Evolutionary conservation across 208 protist species (phyloP).

Genomic region (Acanthamoeba castellanii): DNA sequence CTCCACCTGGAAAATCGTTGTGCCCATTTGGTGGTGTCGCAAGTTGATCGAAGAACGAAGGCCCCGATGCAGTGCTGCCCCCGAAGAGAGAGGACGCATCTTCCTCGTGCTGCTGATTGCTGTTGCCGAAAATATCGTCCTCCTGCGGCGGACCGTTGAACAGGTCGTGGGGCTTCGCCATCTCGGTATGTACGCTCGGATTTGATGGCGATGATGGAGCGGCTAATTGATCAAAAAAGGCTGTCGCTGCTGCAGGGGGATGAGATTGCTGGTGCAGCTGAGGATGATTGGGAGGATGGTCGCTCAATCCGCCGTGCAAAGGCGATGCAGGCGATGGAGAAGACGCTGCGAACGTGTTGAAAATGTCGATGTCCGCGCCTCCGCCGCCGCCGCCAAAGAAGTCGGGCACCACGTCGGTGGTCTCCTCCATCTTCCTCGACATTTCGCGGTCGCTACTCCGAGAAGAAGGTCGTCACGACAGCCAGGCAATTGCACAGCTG

Average conservation of each 20-base stretch:
- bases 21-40: background rate
- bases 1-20: background rate
- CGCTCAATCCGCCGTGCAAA: background rate
- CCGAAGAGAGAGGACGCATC: background rate
- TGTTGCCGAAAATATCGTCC: background rate
- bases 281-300: background rate
- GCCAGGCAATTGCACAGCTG: too few species aligned
- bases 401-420: background rate
- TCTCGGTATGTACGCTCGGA: background rate
- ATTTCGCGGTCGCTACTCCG: background rate
- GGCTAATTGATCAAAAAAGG: conserved; percentile 3
- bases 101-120: background rate
- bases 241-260: background rate
- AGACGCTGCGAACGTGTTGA: background rate
- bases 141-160: background rate
- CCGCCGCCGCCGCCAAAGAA: background rate
- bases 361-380: background rate
- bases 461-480: background rate
- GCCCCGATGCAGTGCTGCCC: background rate
- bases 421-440: background rate
- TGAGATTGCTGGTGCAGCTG: background rate
- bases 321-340: background rate
- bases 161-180: background rate
- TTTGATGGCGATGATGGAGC: background rate
- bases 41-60: background rate